Conservation (phyloP, 331 rosid species). For the Rhamnella rubrinervis region DNA sequence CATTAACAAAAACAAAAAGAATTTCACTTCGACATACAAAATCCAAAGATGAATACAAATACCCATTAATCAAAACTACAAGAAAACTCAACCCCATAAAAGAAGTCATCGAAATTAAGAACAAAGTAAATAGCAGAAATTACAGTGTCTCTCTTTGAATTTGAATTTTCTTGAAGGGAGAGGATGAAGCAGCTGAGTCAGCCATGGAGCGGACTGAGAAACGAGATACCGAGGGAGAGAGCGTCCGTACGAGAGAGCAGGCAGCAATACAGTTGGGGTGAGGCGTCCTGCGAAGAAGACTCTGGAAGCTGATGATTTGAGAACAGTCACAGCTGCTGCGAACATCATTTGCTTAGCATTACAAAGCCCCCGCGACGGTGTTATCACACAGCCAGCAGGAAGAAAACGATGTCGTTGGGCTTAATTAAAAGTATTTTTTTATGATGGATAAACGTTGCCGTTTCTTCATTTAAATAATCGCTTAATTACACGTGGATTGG, state of each 20-base stretch:
- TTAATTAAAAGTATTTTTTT: no score
- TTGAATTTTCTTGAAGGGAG: conserved; percentile 79
- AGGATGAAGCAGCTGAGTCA: conserved; percentile 41
- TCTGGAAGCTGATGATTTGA: conserved; percentile 38
- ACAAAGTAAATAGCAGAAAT: conserved; percentile 21
- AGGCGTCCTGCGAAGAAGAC: conserved; percentile 9
- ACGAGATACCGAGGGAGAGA: conserved; percentile 38
- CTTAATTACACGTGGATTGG: no score
- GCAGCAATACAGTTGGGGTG: conserved; percentile 19
- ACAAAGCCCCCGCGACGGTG: no score
- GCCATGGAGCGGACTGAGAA: conserved; percentile 72
- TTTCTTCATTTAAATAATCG: no score
- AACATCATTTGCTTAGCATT: no score
- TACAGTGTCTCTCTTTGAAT: conserved; percentile 77
- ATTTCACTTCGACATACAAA: not conserved
- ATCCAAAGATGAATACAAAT: not conserved
- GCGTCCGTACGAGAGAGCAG: conserved; percentile 19
- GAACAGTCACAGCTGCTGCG: not conserved
- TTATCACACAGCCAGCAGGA: no score
- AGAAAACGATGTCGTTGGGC: no score
- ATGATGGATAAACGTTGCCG: no score
- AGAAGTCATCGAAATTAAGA: not conserved
- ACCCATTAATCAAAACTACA: not conserved
- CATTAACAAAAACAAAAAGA: not conserved
- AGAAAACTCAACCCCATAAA: not conserved